phyloP scores from a whole-genome alignment of 805 yeast species.

The Sungouiozyma intestinalis region DNA sequence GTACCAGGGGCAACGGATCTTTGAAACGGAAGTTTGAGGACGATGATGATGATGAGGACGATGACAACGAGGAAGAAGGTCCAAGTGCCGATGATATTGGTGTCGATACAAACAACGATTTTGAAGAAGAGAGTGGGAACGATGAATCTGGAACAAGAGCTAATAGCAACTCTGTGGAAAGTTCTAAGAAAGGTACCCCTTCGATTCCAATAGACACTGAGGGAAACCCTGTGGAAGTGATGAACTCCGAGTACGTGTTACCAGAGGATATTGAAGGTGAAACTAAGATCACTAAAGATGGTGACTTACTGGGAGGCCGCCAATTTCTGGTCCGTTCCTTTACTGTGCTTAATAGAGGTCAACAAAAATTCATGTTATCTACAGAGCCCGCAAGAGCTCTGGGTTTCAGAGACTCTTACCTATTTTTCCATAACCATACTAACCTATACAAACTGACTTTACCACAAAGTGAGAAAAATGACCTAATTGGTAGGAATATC shows the following conservation, averaged over 20 bases:
- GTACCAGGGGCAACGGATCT: not conserved
- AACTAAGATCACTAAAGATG: constrained; percentile 55
- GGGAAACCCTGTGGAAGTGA: constrained; percentile 54
- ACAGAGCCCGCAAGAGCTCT: constrained; percentile 95
- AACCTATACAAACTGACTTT: constrained; percentile 63
- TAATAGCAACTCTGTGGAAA: constrained; percentile 12
- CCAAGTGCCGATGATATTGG: constrained; percentile 6
- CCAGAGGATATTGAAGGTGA: constrained; percentile 75
- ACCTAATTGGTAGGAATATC: constrained; percentile 66
- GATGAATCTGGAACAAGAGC: constrained; percentile 15
- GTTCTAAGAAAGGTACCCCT: constrained; percentile 11
- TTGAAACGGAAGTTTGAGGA: constrained; percentile 5
- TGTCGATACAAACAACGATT: constrained; percentile 5
- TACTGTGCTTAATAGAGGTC: constrained; percentile 47
- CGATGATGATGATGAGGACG: constrained; percentile 20
- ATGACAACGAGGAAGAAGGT: constrained; percentile 6
- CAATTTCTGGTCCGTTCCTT: constrained; percentile 63
- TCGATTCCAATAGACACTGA: constrained; percentile 44
- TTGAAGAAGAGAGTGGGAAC: constrained; percentile 13
- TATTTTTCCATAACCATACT: constrained; percentile 79
- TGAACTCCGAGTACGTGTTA: constrained; percentile 67
- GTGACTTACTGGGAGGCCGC: constrained; percentile 62
- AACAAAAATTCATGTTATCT: constrained; percentile 73
- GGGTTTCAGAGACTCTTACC: constrained; percentile 86
- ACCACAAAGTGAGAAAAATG: constrained; percentile 68